Conservation (phyloP, 2,329 filamentous ascomycete species). For the Aspergillus sp. region DNA sequence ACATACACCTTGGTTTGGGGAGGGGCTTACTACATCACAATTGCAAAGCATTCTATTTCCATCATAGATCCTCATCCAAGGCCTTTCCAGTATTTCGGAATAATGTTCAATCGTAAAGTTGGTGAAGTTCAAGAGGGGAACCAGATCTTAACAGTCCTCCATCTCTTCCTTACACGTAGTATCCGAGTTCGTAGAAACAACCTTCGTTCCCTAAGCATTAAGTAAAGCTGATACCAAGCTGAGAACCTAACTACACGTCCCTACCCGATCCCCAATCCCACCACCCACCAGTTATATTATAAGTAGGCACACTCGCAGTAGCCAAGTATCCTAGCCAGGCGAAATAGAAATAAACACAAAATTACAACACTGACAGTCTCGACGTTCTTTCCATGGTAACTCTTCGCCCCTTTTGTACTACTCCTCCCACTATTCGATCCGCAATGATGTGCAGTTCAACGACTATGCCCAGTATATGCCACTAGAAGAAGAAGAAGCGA, state of each 20-base stretch:
- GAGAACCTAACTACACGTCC: not conserved
- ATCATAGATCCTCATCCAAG: not conserved
- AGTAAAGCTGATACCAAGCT: not conserved
- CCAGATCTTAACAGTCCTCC: no score
- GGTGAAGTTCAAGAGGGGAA: no score
- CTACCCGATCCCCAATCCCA: not conserved
- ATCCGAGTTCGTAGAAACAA: no score
- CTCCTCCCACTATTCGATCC: not conserved
- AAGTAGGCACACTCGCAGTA: not conserved
- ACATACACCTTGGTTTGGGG: conserved; percentile 16
- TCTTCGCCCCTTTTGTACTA: not conserved
- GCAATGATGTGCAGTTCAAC: not conserved
- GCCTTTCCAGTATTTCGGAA: no score
- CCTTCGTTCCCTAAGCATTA: no score
- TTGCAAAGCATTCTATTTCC: not conserved
- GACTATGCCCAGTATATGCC: no score
- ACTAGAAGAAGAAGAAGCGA: not conserved
- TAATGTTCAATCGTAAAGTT: no score
- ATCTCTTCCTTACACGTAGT: no score
- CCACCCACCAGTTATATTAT: not conserved
- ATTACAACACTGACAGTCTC: not conserved
- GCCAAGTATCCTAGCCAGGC: not conserved
- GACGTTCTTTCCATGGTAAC: not conserved
- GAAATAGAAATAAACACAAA: not conserved
- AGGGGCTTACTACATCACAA: conserved; percentile 12